A percentile compares a stretch with the other conserved stretches of the same genome.
These are phyloP conservation scores for Bonnemaisonia californica DNA, from an alignment of 31 red algal genomes.

Conservation along the genomic window DNA sequence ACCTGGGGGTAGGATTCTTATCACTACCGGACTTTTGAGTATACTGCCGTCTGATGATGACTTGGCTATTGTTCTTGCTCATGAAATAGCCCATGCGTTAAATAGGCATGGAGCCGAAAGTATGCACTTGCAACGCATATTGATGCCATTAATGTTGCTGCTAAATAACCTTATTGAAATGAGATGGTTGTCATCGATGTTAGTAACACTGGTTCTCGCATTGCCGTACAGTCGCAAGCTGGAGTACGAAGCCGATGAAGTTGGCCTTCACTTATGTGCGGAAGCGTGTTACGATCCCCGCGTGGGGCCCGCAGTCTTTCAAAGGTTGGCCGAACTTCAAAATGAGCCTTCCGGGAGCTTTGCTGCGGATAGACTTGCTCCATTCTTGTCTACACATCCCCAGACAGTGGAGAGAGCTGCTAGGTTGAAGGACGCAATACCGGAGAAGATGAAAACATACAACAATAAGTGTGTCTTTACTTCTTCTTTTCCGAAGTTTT, in stretches of 20 bases:
- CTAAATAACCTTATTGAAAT: constrained; percentile 63
- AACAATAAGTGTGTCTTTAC: constrained; percentile 21
- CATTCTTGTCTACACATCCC: constrained; percentile 63
- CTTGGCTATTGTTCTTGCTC: constrained; percentile 82
- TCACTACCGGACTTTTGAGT: constrained; percentile 81
- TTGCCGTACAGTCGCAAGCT: constrained; percentile 80
- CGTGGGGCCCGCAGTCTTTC: constrained; percentile 74
- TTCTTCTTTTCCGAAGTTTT: neutral
- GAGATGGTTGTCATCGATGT: constrained; percentile 43
- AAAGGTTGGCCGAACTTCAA: constrained; percentile 38
- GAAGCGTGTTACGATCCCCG: constrained; percentile 91
- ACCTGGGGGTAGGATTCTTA: constrained; percentile 85
- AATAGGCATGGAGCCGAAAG: constrained; percentile 89
- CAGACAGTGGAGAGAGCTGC: constrained; percentile 23
- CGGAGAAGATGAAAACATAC: constrained; percentile 16
- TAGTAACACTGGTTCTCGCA: constrained; percentile 57
- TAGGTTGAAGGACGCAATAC: constrained; percentile 16
- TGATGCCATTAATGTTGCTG: constrained; percentile 65
- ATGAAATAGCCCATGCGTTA: constrained; percentile 93
- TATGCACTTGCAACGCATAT: constrained; percentile 64
- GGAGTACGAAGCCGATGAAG: constrained; percentile 90
- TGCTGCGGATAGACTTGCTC: constrained; percentile 8
- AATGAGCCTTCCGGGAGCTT: constrained; percentile 11
- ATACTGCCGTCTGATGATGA: constrained; percentile 73
- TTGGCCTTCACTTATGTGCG: constrained; percentile 78